Evolutionary conservation across 768 basidiomycete species (phyloP).

Genomic region (Piloderma croceum): DNA sequence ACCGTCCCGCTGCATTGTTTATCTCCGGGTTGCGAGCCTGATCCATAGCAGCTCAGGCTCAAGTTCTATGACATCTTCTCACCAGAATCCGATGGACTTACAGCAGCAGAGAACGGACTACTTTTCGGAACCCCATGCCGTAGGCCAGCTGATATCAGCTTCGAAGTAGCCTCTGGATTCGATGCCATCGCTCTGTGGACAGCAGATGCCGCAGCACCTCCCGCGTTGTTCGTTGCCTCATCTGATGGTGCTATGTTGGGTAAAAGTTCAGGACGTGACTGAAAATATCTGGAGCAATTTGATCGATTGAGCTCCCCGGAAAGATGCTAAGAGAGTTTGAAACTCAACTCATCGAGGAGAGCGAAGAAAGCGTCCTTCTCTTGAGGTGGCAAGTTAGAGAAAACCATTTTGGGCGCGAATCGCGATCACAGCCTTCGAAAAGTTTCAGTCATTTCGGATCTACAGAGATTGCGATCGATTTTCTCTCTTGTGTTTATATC

Average conservation of each 20-base stretch:
- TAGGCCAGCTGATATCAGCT: constrained; percentile 37
- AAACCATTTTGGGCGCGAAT: constrained; percentile 53
- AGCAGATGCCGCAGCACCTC: constrained; percentile 34
- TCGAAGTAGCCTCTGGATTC: constrained; percentile 38
- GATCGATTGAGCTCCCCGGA: constrained; percentile 4
- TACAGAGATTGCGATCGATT: no score
- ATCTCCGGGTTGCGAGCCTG: constrained; percentile 36
- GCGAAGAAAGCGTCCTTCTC: constrained; percentile 83
- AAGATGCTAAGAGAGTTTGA: constrained; percentile 12
- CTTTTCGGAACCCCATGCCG: constrained; percentile 31
- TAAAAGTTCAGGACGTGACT: constrained; percentile 63
- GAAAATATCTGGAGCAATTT: constrained; percentile 55
- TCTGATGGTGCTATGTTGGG: constrained; percentile 15
- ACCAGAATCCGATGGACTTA: constrained; percentile 19
- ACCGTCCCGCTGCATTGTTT: constrained; percentile 41
- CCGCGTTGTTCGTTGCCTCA: constrained; percentile 10
- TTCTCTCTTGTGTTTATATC: no score
- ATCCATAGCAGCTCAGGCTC: constrained; percentile 4
- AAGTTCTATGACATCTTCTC: constrained; percentile 3
- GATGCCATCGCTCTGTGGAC: constrained; percentile 40
- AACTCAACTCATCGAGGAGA: constrained; percentile 68
- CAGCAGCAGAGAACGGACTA: constrained; percentile 32
- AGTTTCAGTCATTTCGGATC: no score
- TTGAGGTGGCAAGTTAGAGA: constrained; percentile 54
- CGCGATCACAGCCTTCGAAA: no score